These are phyloP conservation scores for Paramecium octaurelia DNA, from an alignment of 73 alveolate genomes.

Conservation along the genomic window DNA sequence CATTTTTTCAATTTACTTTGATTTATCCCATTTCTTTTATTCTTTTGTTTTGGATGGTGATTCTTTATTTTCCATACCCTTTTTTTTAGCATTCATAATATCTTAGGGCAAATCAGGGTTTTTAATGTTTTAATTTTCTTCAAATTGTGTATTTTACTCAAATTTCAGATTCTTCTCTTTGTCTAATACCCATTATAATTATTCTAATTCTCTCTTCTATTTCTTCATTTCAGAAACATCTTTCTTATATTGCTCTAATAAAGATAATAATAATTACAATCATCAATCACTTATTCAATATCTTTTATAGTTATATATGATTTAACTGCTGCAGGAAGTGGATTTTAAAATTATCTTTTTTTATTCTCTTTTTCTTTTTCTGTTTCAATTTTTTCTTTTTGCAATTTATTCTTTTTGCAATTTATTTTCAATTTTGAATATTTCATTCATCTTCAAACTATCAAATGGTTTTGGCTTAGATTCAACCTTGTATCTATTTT, in stretches of 20 bases:
- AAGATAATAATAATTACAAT: not conserved
- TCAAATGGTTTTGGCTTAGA: not conserved
- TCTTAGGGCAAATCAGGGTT: not conserved
- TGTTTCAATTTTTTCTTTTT: not conserved
- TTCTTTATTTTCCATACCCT: not conserved
- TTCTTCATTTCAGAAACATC: not conserved
- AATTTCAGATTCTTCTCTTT: not conserved
- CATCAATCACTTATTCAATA: not conserved
- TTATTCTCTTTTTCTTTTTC: not conserved
- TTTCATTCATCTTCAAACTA: constrained; percentile 23
- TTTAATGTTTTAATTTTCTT: not conserved
- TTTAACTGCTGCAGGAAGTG: constrained; percentile 1
- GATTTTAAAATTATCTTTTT: not conserved
- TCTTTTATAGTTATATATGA: not conserved
- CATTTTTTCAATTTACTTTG: not conserved
- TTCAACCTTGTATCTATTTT: no score
- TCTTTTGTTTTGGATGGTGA: not conserved
- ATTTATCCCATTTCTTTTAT: not conserved
- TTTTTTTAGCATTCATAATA: not conserved
- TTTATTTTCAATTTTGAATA: not conserved
- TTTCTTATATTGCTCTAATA: not conserved
- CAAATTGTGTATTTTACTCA: not conserved
- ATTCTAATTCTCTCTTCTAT: not conserved
- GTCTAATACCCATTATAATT: constrained; percentile 6
- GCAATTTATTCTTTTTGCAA: not conserved